phyloP scores from a whole-genome alignment of 495 filamentous ascomycete genomes.

The Penicillium turbatum region DNA sequence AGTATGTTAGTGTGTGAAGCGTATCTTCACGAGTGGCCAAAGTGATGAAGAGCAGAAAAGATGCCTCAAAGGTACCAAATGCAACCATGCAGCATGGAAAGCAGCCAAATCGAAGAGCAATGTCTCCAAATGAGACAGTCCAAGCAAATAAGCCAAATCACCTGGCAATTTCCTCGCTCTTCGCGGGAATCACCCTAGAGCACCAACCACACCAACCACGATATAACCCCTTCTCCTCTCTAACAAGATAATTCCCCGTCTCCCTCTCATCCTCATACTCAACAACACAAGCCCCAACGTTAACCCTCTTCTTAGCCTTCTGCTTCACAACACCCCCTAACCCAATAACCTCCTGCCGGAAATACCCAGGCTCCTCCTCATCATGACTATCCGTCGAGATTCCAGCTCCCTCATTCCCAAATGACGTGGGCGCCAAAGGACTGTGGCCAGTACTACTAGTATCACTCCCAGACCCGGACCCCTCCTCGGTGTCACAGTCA shows the following conservation, averaged over 20 bases:
- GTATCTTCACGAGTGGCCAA: too few species aligned
- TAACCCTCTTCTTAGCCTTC: conserved; percentile 68
- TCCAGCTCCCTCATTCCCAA: conserved; percentile 10
- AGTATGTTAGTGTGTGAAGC: too few species aligned
- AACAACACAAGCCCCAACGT: conserved; percentile 74
- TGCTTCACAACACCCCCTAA: conserved; percentile 81
- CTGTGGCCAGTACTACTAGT: conserved; percentile 18
- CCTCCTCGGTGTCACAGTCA: conserved; percentile 68
- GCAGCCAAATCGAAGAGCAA: not conserved
- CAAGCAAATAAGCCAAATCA: not conserved
- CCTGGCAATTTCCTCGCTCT: conserved; percentile 17
- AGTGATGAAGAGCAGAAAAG: not conserved
- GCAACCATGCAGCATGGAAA: not conserved
- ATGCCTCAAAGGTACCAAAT: not conserved
- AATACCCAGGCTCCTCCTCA: conserved; percentile 62
- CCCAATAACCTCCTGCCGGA: conserved; percentile 79
- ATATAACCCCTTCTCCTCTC: conserved; percentile 47
- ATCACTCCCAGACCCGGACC: conserved; percentile 15
- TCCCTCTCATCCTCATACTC: conserved; percentile 78
- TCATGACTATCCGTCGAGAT: conserved; percentile 27
- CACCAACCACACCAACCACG: conserved; percentile 55
- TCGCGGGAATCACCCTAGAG: conserved; percentile 38
- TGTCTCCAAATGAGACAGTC: not conserved
- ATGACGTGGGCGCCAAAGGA: conserved; percentile 10
- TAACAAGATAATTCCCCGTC: conserved; percentile 58